Evolutionary conservation across 2,329 filamentous ascomycete genomes (phyloP).

Genomic region (Exserohilum turcica): DNA sequence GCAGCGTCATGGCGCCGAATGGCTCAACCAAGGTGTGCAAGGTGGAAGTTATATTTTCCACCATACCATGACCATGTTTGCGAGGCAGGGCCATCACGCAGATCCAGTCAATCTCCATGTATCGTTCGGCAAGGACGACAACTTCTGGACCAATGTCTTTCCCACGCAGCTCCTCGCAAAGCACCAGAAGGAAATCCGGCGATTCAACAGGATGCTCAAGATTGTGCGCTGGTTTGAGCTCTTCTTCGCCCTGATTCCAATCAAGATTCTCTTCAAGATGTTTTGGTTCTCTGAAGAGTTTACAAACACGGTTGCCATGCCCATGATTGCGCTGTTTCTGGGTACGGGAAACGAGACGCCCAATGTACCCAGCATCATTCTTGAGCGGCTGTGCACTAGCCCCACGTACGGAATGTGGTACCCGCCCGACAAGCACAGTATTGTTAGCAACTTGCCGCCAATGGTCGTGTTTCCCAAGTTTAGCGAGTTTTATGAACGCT

Average conservation of each 20-base stretch:
- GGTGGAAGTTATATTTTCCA: slow-evolving; percentile 70
- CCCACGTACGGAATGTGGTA: slow-evolving; percentile 66
- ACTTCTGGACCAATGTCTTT: slow-evolving; percentile 71
- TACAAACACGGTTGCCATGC: slow-evolving; percentile 71
- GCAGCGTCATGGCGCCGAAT: slow-evolving; percentile 61
- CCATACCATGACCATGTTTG: slow-evolving; percentile 70
- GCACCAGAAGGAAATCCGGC: slow-evolving; percentile 61
- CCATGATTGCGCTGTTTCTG: slow-evolving; percentile 73
- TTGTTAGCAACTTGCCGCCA: slow-evolving; percentile 58
- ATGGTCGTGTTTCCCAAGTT: slow-evolving; percentile 69
- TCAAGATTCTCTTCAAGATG: slow-evolving; percentile 68
- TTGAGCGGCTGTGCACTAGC: slow-evolving; percentile 59
- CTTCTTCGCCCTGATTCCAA: slow-evolving; percentile 63
- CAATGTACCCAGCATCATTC: slow-evolving; percentile 70
- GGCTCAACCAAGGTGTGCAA: slow-evolving; percentile 68
- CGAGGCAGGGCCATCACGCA: slow-evolving; percentile 60
- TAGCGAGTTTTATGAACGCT: slow-evolving; percentile 64
- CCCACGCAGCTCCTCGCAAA: slow-evolving; percentile 63
- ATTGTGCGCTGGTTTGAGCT: slow-evolving; percentile 65
- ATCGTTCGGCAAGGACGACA: slow-evolving; percentile 66
- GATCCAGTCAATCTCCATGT: slow-evolving; percentile 66
- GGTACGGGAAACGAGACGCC: slow-evolving; percentile 77
- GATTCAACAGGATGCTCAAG: slow-evolving; percentile 60
- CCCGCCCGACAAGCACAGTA: slow-evolving; percentile 54
- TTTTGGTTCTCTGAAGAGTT: slow-evolving; percentile 74